A percentile compares a stretch with the other conserved stretches of the same genome.
Evolutionary conservation across 192 early-diverging fungal genomes (phyloP).

Genomic region (Rhizophagus clarus): DNA sequence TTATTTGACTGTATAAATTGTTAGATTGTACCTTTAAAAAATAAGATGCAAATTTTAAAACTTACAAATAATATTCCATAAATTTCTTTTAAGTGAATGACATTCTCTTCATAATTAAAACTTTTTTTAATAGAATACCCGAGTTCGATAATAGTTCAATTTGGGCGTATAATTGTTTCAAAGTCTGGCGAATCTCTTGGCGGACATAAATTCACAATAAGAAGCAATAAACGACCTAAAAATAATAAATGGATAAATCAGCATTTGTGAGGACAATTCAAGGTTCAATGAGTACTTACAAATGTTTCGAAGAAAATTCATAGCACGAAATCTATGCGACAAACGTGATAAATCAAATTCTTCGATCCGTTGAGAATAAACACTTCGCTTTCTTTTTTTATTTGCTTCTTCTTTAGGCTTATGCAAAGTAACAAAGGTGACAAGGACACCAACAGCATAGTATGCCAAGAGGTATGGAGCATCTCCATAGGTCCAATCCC

Average conservation of each 20-base stretch:
- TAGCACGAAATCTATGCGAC: constrained; percentile 15
- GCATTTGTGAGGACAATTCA: background rate
- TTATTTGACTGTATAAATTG: constrained; percentile 21
- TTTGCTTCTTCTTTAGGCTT: too few species aligned
- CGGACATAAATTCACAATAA: constrained; percentile 20
- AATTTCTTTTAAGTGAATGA: too few species aligned
- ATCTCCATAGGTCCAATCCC: constrained; percentile 24
- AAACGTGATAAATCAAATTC: constrained; percentile 16
- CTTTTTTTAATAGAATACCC: too few species aligned
- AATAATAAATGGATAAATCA: constrained; percentile 2
- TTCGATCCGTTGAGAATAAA: background rate
- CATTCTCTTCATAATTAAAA: too few species aligned
- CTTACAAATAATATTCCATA: background rate
- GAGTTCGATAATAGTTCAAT: constrained; percentile 19
- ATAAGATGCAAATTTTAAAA: background rate
- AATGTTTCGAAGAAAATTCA: constrained; percentile 23
- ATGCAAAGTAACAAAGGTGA: constrained; percentile 15
- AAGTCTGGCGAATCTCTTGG: constrained; percentile 16
- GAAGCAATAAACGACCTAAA: constrained; percentile 28
- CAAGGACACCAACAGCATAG: background rate
- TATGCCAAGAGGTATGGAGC: too few species aligned
- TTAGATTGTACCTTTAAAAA: background rate
- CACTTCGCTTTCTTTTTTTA: too few species aligned
- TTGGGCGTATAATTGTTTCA: too few species aligned
- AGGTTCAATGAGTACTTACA: background rate